Percentiles rank a stretch among this genome's conserved stretches.
phyloP scores from a whole-genome alignment of 2,329 filamentous ascomycete species.

The Thielaviopsis ethacetica region DNA sequence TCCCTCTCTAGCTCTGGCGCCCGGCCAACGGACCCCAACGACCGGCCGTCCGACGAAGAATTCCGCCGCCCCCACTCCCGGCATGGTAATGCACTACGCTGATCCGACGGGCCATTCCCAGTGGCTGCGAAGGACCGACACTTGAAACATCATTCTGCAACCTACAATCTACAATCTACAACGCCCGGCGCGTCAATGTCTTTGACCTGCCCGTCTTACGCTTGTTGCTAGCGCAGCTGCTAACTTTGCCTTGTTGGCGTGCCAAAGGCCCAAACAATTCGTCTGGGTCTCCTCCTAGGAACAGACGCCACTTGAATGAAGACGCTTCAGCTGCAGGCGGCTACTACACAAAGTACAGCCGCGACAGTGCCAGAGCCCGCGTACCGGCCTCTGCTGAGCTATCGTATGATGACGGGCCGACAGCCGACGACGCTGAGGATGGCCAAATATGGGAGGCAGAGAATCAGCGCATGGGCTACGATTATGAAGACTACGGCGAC shows the following conservation, averaged over 20 bases:
- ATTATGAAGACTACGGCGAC: slow-evolving; percentile 12
- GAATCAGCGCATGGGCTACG: slow-evolving; percentile 8
- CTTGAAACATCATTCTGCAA: background rate
- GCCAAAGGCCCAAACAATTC: slow-evolving; percentile 24
- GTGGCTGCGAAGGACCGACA: too few relatives aligned
- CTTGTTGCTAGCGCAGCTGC: slow-evolving; percentile 15
- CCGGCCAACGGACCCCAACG: background rate
- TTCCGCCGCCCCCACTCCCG: slow-evolving; percentile 25
- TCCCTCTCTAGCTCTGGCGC: too few relatives aligned
- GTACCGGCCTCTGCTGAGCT: background rate
- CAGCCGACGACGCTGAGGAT: slow-evolving; percentile 17
- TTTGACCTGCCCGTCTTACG: background rate
- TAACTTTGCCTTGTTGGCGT: slow-evolving; percentile 24
- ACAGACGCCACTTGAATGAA: slow-evolving; percentile 19
- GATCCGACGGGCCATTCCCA: slow-evolving; percentile 11
- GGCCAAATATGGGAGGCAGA: slow-evolving; percentile 10
- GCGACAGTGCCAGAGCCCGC: slow-evolving; percentile 16
- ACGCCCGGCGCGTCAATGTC: background rate
- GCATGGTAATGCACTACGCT: slow-evolving; percentile 28
- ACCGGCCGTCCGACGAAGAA: slow-evolving; percentile 7
- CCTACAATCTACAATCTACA: background rate
- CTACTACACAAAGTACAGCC: slow-evolving; percentile 23
- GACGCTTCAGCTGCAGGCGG: slow-evolving; percentile 14
- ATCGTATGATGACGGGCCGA: background rate
- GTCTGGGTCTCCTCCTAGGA: slow-evolving; percentile 25